Percentiles rank a stretch among this genome's conserved stretches.
Conservation (phyloP, 345 rosid species). For the Eucalyptus marginata region DNA sequence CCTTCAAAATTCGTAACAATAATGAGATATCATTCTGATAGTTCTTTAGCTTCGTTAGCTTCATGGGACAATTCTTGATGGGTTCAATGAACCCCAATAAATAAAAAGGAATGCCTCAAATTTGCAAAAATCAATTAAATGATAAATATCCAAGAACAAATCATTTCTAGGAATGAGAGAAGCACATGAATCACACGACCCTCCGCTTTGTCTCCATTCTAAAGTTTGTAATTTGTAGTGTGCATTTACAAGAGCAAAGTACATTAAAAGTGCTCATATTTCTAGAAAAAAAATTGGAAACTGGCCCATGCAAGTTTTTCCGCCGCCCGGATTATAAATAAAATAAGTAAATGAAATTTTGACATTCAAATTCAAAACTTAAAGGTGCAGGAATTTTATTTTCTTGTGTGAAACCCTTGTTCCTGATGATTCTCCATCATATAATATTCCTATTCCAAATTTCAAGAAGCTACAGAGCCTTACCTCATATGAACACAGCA, state of each 20-base stretch:
- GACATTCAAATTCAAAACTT: background rate
- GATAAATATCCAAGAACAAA: background rate
- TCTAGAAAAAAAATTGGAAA: background rate
- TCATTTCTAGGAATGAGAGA: background rate
- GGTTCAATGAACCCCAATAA: background rate
- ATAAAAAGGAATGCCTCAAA: background rate
- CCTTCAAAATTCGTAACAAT: background rate
- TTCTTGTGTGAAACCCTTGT: background rate
- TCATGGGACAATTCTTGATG: background rate
- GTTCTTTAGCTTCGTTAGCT: background rate
- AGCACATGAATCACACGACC: background rate
- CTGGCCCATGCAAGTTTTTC: background rate
- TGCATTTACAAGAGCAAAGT: background rate
- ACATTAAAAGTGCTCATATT: background rate
- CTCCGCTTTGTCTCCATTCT: background rate
- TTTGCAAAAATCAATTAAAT: background rate
- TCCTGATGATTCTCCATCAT: background rate
- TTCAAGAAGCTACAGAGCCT: background rate
- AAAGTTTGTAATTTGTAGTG: background rate
- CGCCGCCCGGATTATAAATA: background rate
- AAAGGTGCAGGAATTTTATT: background rate
- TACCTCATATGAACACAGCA: background rate
- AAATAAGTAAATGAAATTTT: background rate
- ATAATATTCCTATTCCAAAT: background rate
- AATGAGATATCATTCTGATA: background rate